Base-by-base conservation (phyloP, 2,329 filamentous ascomycete genomes). In the Albophoma yamanashiensis region DNA sequence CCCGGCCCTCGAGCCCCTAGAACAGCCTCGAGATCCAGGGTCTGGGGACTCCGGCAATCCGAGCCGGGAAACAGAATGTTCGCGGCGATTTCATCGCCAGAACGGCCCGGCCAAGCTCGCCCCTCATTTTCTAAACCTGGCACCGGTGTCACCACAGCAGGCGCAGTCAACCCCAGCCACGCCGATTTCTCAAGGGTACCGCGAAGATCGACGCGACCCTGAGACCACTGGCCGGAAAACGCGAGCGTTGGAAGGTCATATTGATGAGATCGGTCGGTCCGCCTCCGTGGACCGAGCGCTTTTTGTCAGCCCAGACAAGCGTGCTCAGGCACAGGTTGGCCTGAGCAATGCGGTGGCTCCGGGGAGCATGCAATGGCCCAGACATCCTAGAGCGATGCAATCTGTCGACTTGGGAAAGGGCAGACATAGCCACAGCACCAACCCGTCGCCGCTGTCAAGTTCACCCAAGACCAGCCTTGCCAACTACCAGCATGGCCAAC, bases 251-350 rank as follows among this genome's bases (percentile, higher is more conserved):
- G 67, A 74, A 60, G 58, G 68, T 47, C 53, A 67, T 50, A 62
- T 65, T n/a, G 81, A 83, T 47, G 79, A 82, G 42, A 72, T 74
- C 27, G 76, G 78, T 2, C 79, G 87, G 42, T 82, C 84, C 6
- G 80, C 79, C 39, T 90, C 88, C 0, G 83, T 85, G 8, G 88
- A 91, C 61, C 79, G 85, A 50, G 79, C 81, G 64, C 64, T 82
- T 3, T 86, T 88, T 58, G 76, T 78, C 27, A 84, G 77, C 58
- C 75, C 78, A 12, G 86, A 90, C 68, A 85, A 87, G 64, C 86
- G 88, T 62, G 82, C 82, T 2, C 80, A 81, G 47, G 79, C 89
- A 1, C 85, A 83, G 63, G 78, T 91, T 2, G 83, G 82, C 4
- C 67, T 91, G 34, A 89, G 81, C 69, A 83, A 80, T 4, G 79